phyloP scores from a whole-genome alignment of 441 rosid species.

The Capsella rubella region DNA sequence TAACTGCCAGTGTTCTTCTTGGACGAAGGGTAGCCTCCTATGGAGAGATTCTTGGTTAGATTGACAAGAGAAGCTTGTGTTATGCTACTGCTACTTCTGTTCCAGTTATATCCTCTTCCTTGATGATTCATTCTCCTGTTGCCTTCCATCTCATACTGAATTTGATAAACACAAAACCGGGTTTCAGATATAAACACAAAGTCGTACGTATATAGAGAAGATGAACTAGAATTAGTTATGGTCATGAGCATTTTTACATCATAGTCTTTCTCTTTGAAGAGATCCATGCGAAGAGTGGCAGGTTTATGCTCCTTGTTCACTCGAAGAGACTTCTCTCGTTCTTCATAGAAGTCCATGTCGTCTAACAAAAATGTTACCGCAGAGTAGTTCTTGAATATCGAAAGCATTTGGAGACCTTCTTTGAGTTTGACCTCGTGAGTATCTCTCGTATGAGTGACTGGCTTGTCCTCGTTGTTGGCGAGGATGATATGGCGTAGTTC shows the following conservation, averaged over 20 bases:
- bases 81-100: constrained; percentile 34
- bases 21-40: constrained; percentile 44
- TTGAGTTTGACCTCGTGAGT: constrained; percentile 64
- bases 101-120: constrained; percentile 39
- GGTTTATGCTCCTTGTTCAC: constrained; percentile 51
- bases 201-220: background rate
- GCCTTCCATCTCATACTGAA: constrained; percentile 36
- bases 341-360: constrained; percentile 64
- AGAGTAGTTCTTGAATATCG: constrained; percentile 51
- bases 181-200: background rate
- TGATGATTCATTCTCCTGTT: constrained; percentile 33
- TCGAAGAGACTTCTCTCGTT: constrained; percentile 51
- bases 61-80: constrained; percentile 51
- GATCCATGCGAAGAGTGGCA: constrained; percentile 55
- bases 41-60: constrained; percentile 61
- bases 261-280: constrained; percentile 45
- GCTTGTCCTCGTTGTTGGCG: constrained; percentile 62
- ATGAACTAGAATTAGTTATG: background rate
- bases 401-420: constrained; percentile 64
- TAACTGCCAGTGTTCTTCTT: constrained; percentile 38
- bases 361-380: constrained; percentile 53
- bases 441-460: constrained; percentile 71
- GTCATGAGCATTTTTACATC: constrained; percentile 48
- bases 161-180: constrained; percentile 12
- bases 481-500: constrained; percentile 57